phyloP scores from a whole-genome alignment of 106 monocot genomes.

The Apostasia ramifera region DNA sequence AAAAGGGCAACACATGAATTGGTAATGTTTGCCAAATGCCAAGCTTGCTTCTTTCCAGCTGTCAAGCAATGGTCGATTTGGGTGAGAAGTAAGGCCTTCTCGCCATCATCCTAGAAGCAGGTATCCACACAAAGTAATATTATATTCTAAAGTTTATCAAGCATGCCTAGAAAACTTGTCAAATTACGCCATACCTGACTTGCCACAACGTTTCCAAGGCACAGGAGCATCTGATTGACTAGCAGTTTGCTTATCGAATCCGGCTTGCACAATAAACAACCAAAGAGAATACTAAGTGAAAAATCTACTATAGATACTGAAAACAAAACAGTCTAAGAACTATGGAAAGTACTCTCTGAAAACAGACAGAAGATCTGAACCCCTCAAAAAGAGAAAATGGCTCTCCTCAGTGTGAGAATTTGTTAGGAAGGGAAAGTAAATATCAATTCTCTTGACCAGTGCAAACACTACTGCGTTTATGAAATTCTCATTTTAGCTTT shows the following conservation, averaged over 20 bases:
- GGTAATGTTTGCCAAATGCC: conserved; percentile 52
- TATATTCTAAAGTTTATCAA: neutral
- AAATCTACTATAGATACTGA: neutral
- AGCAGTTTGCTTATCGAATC: conserved; percentile 70
- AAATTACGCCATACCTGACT: conserved; percentile 40
- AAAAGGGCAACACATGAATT: conserved; percentile 90
- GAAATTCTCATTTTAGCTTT: too few relatives aligned
- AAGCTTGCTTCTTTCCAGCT: conserved; percentile 62
- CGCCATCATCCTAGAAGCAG: conserved; percentile 50
- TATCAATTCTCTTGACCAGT: too few relatives aligned
- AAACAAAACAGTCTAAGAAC: neutral
- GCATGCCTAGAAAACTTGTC: neutral
- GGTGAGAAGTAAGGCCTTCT: conserved; percentile 58
- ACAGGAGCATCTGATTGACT: conserved; percentile 89
- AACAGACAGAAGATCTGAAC: neutral
- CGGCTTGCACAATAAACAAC: conserved; percentile 40
- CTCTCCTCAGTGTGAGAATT: too few relatives aligned
- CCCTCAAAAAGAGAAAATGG: too few relatives aligned
- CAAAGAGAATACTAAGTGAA: neutral
- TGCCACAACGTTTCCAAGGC: conserved; percentile 81
- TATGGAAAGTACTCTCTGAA: neutral
- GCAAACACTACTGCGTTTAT: too few relatives aligned
- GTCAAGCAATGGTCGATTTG: conserved; percentile 73
- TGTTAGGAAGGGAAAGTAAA: too few relatives aligned
- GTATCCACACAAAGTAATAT: neutral